A percentile compares a stretch with the other conserved stretches of the same genome.
phyloP scores from a whole-genome alignment of 2,329 filamentous ascomycete species.

The Epichloe sibirici region DNA sequence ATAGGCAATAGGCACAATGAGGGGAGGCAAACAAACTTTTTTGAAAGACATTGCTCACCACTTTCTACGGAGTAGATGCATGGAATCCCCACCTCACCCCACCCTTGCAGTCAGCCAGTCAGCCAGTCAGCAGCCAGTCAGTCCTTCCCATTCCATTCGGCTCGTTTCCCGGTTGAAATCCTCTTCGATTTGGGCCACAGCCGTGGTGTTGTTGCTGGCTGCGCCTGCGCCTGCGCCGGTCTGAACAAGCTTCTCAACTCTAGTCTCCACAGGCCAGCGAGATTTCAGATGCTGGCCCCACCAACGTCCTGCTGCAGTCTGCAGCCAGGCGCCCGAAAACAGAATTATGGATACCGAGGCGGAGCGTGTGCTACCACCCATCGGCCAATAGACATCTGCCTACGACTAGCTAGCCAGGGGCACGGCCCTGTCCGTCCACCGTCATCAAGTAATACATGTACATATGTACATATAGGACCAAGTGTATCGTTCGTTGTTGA shows the following conservation, averaged over 20 bases:
- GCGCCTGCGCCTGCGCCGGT: not conserved
- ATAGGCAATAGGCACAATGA: too few relatives aligned
- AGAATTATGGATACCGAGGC: not conserved
- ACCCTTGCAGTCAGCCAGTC: not conserved
- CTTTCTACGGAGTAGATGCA: not conserved
- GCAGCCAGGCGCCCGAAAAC: not conserved
- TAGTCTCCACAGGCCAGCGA: not conserved
- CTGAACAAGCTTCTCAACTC: not conserved
- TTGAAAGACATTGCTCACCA: not conserved
- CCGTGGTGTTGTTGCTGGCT: not conserved
- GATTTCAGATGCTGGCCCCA: not conserved
- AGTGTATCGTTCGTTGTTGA: too few relatives aligned
- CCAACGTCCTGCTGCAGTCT: not conserved
- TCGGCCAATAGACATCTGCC: not conserved
- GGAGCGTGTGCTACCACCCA: not conserved
- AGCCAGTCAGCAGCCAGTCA: too few relatives aligned
- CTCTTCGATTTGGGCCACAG: not conserved
- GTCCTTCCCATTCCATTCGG: not conserved
- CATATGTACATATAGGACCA: too few relatives aligned
- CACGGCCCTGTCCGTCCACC: not conserved
- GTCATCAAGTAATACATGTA: not conserved
- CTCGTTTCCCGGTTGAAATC: not conserved
- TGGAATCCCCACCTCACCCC: not conserved
- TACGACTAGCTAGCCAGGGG: not conserved
- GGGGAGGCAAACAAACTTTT: constrained; percentile 1